phyloP scores from a whole-genome alignment of 306 rosid species.

The Castanopsis chinensis region DNA sequence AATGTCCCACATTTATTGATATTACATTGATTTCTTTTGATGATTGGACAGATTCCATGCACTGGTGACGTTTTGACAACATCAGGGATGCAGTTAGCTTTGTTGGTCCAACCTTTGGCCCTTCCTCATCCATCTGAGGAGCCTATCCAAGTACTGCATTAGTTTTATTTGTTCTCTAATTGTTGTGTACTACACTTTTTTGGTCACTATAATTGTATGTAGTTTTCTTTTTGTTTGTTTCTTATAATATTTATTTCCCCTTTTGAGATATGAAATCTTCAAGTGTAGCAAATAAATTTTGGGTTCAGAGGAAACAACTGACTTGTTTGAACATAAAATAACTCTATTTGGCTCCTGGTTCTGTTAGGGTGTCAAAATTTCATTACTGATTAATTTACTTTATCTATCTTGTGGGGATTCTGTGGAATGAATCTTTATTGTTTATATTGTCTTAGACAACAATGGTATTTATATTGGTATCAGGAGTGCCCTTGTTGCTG shows the following conservation, averaged over 20 bases:
- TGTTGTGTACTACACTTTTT: constrained; percentile 8
- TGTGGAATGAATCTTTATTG: neutral
- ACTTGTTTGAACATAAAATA: neutral
- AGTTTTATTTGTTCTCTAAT: constrained; percentile 13
- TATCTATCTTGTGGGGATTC: neutral
- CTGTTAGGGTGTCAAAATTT: neutral
- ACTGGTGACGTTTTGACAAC: constrained; percentile 87
- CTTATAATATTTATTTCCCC: neutral
- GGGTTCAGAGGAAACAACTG: neutral
- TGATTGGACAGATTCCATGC: constrained; percentile 71
- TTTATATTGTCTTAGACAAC: neutral
- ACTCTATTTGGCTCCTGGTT: neutral
- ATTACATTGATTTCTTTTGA: constrained; percentile 19
- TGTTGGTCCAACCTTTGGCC: constrained; percentile 94
- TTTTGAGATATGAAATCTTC: neutral
- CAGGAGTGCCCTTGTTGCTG: neutral
- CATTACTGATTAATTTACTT: neutral
- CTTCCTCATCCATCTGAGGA: constrained; percentile 97
- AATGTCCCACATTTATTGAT: constrained; percentile 20
- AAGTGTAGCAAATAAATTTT: neutral
- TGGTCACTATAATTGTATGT: neutral
- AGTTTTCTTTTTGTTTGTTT: neutral
- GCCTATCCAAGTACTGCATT: constrained; percentile 71
- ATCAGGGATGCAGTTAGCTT: constrained; percentile 96
- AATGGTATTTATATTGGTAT: neutral